Evolutionary conservation across 129 eudicot species (phyloP).

Genomic region (Kitagawia praeruptora): DNA sequence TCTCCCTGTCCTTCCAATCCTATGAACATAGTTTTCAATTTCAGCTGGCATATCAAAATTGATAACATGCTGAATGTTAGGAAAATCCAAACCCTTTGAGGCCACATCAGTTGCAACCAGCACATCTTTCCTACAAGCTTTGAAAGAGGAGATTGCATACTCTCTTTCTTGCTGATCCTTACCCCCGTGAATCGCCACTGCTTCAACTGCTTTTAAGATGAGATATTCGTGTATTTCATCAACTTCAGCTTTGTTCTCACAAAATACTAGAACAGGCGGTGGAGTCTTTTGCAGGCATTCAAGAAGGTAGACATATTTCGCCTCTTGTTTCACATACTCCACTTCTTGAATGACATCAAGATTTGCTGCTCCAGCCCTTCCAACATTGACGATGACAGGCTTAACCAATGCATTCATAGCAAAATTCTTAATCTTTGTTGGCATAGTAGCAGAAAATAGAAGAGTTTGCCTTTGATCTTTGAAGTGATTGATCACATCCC

Average conservation of each 20-base stretch:
- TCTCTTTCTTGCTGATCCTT: neutral
- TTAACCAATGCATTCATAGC: neutral
- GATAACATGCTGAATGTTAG: neutral
- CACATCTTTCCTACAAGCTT: neutral
- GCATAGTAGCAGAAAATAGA: neutral
- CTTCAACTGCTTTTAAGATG: neutral
- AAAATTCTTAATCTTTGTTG: neutral
- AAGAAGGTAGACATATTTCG: neutral
- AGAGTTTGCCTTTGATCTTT: neutral
- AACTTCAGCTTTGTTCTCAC: neutral
- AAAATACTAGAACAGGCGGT: neutral
- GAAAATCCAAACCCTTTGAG: neutral
- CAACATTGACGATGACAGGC: neutral
- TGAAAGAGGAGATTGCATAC: neutral
- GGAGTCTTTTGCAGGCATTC: neutral
- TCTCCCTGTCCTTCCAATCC: neutral
- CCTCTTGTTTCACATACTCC: neutral
- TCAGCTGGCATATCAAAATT: neutral
- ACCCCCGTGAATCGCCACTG: neutral
- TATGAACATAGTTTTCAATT: neutral
- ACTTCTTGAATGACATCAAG: neutral
- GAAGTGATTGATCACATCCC: neutral
- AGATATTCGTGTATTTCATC: neutral
- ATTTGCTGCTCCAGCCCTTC: conserved; percentile 1
- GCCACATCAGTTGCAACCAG: neutral